These are phyloP conservation scores for Austroboletus eburneus DNA, from an alignment of 768 basidiomycete genomes.

Conservation along the genomic window DNA sequence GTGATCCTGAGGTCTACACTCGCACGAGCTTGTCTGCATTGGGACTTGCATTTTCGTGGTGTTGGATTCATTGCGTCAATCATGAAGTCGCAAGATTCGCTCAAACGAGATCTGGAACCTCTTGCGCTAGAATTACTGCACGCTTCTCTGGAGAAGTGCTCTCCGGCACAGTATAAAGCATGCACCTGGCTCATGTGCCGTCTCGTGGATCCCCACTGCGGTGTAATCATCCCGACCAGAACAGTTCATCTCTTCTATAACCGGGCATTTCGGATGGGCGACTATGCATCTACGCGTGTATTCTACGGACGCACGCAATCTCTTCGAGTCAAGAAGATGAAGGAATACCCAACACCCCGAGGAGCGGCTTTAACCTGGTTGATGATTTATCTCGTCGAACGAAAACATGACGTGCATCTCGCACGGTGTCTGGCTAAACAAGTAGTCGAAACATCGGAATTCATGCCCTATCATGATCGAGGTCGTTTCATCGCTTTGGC, in stretches of 20 bases:
- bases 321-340: constrained; percentile 25
- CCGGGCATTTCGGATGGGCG: constrained; percentile 29
- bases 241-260: constrained; percentile 47
- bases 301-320: constrained; percentile 48
- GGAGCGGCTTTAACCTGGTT: constrained; percentile 47
- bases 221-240: constrained; percentile 38
- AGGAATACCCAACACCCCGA: constrained; percentile 48
- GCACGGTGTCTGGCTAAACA: constrained; percentile 49
- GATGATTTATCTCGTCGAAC: constrained; percentile 41
- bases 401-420: constrained; percentile 40
- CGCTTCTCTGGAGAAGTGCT: constrained; percentile 36
- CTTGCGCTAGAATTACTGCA: constrained; percentile 45
- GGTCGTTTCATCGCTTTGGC: constrained; percentile 44
- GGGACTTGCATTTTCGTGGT: constrained; percentile 48
- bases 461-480: constrained; percentile 43
- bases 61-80: constrained; percentile 34
- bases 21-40: constrained; percentile 49
- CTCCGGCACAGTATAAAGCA: constrained; percentile 33
- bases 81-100: constrained; percentile 21
- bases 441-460: constrained; percentile 38
- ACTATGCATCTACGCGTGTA: constrained; percentile 34
- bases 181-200: constrained; percentile 41
- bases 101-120: constrained; percentile 24
- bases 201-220: constrained; percentile 28
- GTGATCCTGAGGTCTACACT: constrained; percentile 48